Percentiles rank a stretch among this genome's conserved stretches.
Evolutionary conservation across 352 stramenopile species (phyloP).

Genomic region (Phytopythium aichiense): DNA sequence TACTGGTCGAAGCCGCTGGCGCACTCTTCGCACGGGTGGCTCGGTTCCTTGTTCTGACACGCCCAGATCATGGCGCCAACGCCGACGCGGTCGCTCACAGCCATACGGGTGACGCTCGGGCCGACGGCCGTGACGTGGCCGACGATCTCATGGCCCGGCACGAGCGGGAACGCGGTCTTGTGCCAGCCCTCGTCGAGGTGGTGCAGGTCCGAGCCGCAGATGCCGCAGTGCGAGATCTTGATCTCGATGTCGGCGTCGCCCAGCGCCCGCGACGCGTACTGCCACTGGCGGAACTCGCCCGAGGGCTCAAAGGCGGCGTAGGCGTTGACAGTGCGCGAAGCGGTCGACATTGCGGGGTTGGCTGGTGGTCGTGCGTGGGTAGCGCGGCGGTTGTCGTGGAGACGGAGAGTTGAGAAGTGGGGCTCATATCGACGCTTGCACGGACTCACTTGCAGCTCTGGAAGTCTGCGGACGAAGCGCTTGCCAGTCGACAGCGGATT

Average conservation of each 20-base stretch:
- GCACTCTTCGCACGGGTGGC: conserved; percentile 47
- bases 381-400: neutral
- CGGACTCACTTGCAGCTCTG: too few species aligned
- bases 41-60: conserved; percentile 51
- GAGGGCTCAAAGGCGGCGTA: conserved; percentile 40
- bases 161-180: conserved; percentile 24
- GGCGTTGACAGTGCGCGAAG: conserved; percentile 39
- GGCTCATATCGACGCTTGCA: neutral
- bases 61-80: conserved; percentile 72
- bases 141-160: conserved; percentile 21
- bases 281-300: conserved; percentile 34
- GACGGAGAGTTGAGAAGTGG: neutral
- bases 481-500: too few species aligned
- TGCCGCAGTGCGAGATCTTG: conserved; percentile 60
- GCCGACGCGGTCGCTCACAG: conserved; percentile 62
- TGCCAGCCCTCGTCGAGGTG: conserved; percentile 30
- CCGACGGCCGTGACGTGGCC: conserved; percentile 23
- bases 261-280: conserved; percentile 40
- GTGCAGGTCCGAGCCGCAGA: conserved; percentile 36
- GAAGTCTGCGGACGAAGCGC: too few species aligned
- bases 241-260: conserved; percentile 51
- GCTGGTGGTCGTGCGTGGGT: neutral
- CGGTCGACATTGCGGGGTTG: conserved; percentile 17
- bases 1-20: conserved; percentile 43
- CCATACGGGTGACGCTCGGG: conserved; percentile 19